Base-by-base conservation (phyloP, 2,329 filamentous ascomycete genomes). In the Thielaviopsis musarum region DNA sequence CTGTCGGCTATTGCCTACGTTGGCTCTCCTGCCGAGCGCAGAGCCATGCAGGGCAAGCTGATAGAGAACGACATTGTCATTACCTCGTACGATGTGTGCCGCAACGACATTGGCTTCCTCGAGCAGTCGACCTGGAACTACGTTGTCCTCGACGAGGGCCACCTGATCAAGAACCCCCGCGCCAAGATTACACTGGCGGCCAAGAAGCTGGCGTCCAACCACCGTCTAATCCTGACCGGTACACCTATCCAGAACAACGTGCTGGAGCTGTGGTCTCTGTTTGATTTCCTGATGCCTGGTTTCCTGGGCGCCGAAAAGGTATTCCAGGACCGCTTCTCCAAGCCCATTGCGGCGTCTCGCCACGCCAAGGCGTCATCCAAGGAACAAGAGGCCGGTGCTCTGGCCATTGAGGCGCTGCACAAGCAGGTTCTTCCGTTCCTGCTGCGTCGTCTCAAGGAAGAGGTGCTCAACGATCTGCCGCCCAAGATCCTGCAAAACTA, bases 401-500 rank as follows among this genome's bases (percentile, higher is more conserved):
- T 98, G 26, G 93, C 93, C 0, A 95, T 98, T 60, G 93, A 98
- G 71, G 93, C 93, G n/a, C 76, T 98, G 22, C 93, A 98, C 73
- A 98, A 98, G 70, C 93, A 98, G 69, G 94, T 98, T 1, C 75
- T 98, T 38, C 93, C 93, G 1, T 98, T 98, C 83, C 77, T 98
- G 63, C 81, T 98, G 48, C 88, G 93, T 62, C 91, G 93, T 66
- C 79, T 98, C 65, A 98, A 98, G 73, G 93, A 98, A 72, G 93
- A 98, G 70, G 93, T 98, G 19, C 77, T 98, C 62, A 88, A 98
- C 65, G 93, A 98, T 67, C 76, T 98, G 9, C 93, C 93, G 1
- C 93, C 93, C 7, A 98, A 98, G 82, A 98, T 98, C 66, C 75
- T 98, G 57, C 93, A 98, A 70, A 98, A 98, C 71, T 98, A 98